Evolutionary conservation across 2,329 filamentous ascomycete genomes (phyloP), one percentile per base, ranked within the genome.

Genomic region (Pseudodiploospora longispora): DNA sequence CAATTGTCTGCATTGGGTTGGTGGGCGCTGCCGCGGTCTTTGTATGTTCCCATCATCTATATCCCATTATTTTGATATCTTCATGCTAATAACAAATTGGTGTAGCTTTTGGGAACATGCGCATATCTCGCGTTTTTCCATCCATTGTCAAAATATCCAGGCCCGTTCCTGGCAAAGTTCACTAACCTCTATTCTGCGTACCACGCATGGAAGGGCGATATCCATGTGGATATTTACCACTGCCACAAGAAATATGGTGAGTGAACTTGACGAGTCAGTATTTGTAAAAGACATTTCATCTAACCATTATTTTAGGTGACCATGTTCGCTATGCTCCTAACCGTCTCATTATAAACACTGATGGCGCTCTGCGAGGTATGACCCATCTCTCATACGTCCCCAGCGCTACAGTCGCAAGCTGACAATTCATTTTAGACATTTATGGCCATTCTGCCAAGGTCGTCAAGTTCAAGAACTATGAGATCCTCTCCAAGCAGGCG

Each of bases 161-260:
- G 64, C 1, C 65, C 65, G 1, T 55, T 60, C 9, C 42, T 63
- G 3, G 60, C 59, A 2, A 60, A 59, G 42, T 44, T 64, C n/a
- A 60, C 59, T 27, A 56, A 59, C 38, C 46, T 51, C 27, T 56
- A 61, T 47, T 46, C 50, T 10, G 54, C 58, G 4, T 64, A 63
- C 36, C 55, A 66, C 44, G 60, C 61, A 1, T 65, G 56, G 53
- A 61, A 55, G 39, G 61, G 60, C 0, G 61, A 66, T 31, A 51
- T 60, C 8, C 64, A 67, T 37, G 9, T 61, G 1, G 58, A 65
- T 5, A 59, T 65, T n/a, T 57, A 49, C 12, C 40, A 50, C 19
- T 60, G 54, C 43, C 65, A 69, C 50, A 43, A 57, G 19, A 62
- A 59, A 48, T 58, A 61, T 41, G 66, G 66, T 47, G 43, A 50